A percentile compares a stretch with the other conserved stretches of the same genome.
Evolutionary conservation across 2,329 filamentous ascomycete species (phyloP).

Genomic region (Cytospora mali): DNA sequence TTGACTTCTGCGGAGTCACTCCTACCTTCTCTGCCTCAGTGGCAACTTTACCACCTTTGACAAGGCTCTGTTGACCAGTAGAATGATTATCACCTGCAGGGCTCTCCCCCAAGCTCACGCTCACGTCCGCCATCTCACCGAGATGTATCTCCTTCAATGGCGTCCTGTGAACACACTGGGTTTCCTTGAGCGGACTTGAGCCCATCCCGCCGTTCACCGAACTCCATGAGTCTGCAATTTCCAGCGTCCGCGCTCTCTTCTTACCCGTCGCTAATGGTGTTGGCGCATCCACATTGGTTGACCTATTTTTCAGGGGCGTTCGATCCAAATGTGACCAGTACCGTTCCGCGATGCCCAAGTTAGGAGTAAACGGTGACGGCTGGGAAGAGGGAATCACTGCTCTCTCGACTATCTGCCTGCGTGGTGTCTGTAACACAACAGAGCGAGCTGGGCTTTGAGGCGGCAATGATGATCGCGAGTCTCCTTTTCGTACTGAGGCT

Average conservation of each 20-base stretch:
- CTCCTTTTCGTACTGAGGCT: background rate
- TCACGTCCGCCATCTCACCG: conserved; percentile 17
- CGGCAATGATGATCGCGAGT: background rate
- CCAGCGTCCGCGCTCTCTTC: conserved; percentile 39
- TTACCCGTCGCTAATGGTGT: conserved; percentile 29
- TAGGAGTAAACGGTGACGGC: conserved; percentile 45
- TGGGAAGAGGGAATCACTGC: conserved; percentile 51
- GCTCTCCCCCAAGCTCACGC: conserved; percentile 25
- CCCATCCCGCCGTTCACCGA: conserved; percentile 36
- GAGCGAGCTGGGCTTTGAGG: conserved; percentile 31
- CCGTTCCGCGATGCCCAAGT: conserved; percentile 38
- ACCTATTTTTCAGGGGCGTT: conserved; percentile 45
- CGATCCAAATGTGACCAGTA: conserved; percentile 40
- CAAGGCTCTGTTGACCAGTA: background rate
- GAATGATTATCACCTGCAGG: background rate
- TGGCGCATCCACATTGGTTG: conserved; percentile 36
- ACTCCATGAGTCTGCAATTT: conserved; percentile 51
- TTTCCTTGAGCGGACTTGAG: conserved; percentile 5
- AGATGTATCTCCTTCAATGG: conserved; percentile 27
- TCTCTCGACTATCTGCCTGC: conserved; percentile 6
- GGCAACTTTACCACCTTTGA: background rate
- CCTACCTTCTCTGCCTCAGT: conserved; percentile 2
- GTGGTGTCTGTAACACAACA: conserved; percentile 46
- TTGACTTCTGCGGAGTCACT: conserved; percentile 5
- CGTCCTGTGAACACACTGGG: conserved; percentile 13